Base-by-base conservation (phyloP, 192 early-diverging fungal genomes). In the Entomortierella beljakovae region DNA sequence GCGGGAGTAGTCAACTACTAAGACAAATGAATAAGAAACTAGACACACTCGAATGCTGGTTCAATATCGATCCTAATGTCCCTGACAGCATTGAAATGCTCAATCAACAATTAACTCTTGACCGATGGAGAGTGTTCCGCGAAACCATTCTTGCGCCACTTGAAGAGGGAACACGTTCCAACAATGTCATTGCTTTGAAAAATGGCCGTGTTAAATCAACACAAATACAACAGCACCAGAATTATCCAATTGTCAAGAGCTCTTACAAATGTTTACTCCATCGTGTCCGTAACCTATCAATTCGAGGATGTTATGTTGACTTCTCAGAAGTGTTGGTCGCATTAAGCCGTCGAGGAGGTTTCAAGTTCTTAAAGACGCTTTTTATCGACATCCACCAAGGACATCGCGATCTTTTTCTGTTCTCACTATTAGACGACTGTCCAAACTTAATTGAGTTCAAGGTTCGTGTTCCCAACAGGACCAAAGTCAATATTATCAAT, bases 1-100 rank as follows among this genome's bases (percentile, higher is more conserved):
- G 2, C 11, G 28, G 43, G 15, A 29, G 43, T 15, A 43, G 3
- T 0, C 51, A 22, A 28, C 38, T 65, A 1, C 37, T 65, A 8
- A 31, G 56, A 31, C 52, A 65, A n/a, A 65, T 65, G 52, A 26
- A n/a, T n/a, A n/a, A 37, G 23, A 55, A n/a, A 5, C 37, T 65
- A 1, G 35, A 55, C n/a, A 55, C 63, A 25, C 51, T 65, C 2
- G 63, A 65, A 29, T 65, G 63, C 38, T 65, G 52, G 51, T 65
- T 55, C 51, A 28, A 35, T n/a, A 26, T 42, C 3, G 52, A 65
- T 20, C 63, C 51, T 7, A 35, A 43, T 43, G 7, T 65, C 6
- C 52, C 63, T 9, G 8, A 51, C 28, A 32, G 28, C 16, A 50
- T 0, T 9, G 26, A 8, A 6, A 13, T 16, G 6, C 0, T 6